These are phyloP conservation scores for Phylloporus sp. DNA, from an alignment of 768 basidiomycete species.

Conservation along the genomic window DNA sequence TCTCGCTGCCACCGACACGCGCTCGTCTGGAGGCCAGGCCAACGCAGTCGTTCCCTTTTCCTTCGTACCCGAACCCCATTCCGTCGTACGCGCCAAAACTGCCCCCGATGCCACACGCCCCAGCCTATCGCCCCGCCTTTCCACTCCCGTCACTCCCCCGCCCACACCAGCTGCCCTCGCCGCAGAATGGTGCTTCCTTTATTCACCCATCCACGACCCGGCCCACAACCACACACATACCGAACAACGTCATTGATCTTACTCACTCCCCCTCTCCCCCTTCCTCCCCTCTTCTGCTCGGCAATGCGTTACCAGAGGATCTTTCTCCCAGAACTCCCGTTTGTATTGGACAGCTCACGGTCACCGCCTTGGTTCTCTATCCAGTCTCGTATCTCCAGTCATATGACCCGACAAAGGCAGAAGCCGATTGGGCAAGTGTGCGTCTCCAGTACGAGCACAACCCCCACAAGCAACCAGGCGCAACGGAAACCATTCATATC, in stretches of 20 bases:
- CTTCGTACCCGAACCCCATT: conserved; percentile 22
- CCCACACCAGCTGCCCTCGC: conserved; percentile 16
- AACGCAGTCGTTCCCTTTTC: conserved; percentile 23
- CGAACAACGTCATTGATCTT: conserved; percentile 69
- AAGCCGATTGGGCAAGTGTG: conserved; percentile 65
- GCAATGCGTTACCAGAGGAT: conserved; percentile 45
- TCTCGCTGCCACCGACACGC: conserved; percentile 29
- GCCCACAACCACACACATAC: conserved; percentile 25
- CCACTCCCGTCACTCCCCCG: conserved; percentile 38
- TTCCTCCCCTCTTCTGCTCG: conserved; percentile 35
- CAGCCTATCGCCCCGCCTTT: conserved; percentile 50
- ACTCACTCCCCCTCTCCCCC: conserved; percentile 58
- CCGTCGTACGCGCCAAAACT: conserved; percentile 26
- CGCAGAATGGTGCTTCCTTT: conserved; percentile 25
- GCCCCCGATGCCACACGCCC: conserved; percentile 16
- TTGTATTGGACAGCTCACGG: conserved; percentile 82
- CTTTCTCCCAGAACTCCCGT: conserved; percentile 78
- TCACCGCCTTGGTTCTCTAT: conserved; percentile 82
- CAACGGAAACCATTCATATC: conserved; percentile 75
- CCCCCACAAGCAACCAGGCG: conserved; percentile 44
- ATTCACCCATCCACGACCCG: conserved; percentile 16
- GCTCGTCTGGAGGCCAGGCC: conserved; percentile 39
- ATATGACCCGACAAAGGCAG: conserved; percentile 38
- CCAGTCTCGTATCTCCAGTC: conserved; percentile 64
- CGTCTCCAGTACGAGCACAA: conserved; percentile 69